These are phyloP conservation scores for Narthecium ossifragum DNA, from an alignment of 106 monocot genomes.

Conservation along the genomic window DNA sequence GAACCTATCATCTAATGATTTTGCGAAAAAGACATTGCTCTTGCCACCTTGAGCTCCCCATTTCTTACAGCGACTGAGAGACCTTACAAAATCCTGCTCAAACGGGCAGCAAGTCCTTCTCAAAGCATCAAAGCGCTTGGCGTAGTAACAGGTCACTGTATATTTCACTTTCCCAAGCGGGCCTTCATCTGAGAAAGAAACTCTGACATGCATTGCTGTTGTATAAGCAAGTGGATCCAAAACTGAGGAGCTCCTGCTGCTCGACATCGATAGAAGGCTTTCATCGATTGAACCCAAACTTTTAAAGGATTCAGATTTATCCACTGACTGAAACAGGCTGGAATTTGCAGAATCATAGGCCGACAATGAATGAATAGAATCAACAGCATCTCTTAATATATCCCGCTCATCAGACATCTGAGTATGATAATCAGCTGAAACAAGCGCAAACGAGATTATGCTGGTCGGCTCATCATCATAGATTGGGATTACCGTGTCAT, in stretches of 20 bases:
- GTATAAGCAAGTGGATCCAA: constrained; percentile 31
- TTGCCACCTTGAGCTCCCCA: constrained; percentile 95
- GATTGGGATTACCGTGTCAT: constrained; percentile 62
- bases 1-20: constrained; percentile 92
- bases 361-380: constrained; percentile 26
- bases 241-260: constrained; percentile 24
- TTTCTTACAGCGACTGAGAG: constrained; percentile 96
- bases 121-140: constrained; percentile 65
- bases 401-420: constrained; percentile 56
- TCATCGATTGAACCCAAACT: constrained; percentile 51
- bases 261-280: constrained; percentile 36
- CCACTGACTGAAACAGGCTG: constrained; percentile 31
- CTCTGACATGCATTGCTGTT: constrained; percentile 55
- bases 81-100: constrained; percentile 80
- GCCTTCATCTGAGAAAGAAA: constrained; percentile 74
- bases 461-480: constrained; percentile 96
- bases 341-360: constrained; percentile 28
- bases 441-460: constrained; percentile 72
- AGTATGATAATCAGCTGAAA: constrained; percentile 58
- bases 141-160: constrained; percentile 82
- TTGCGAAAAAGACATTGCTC: constrained; percentile 99
- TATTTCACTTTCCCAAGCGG: constrained; percentile 66
- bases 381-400: constrained; percentile 26
- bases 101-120: constrained; percentile 78
- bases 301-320: constrained; percentile 46